A percentile compares a stretch with the other conserved stretches of the same genome.
Conservation (phyloP, 2,329 filamentous ascomycete species). For the Hysterium pulicare region DNA sequence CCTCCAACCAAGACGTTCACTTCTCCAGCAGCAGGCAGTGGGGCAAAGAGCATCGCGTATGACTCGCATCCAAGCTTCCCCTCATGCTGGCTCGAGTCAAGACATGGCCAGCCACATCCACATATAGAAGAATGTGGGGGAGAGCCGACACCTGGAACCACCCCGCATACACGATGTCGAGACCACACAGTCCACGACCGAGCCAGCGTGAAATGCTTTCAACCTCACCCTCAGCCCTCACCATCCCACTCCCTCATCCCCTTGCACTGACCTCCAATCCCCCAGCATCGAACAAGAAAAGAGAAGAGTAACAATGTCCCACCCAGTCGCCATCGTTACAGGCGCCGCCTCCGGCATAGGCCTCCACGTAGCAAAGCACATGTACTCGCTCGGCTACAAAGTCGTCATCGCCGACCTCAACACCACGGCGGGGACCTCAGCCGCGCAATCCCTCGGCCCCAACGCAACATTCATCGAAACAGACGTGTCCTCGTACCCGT, state of each 20-base stretch:
- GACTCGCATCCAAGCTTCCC: neutral
- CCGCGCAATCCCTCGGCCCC: slow-evolving; percentile 25
- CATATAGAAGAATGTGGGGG: neutral
- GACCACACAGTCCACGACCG: too few relatives aligned
- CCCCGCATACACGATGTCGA: neutral
- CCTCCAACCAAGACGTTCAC: too few relatives aligned
- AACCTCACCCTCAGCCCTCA: neutral
- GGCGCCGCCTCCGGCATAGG: slow-evolving; percentile 46
- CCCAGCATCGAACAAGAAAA: neutral
- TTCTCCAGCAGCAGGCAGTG: too few relatives aligned
- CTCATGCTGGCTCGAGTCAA: neutral
- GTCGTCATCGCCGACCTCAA: slow-evolving; percentile 48
- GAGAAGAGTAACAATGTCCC: slow-evolving; percentile 23
- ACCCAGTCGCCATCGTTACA: slow-evolving; percentile 44
- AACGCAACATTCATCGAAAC: slow-evolving; percentile 35
- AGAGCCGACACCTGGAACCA: too few relatives aligned
- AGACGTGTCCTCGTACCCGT: slow-evolving; percentile 40
- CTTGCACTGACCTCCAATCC: neutral
- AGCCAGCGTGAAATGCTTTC: too few relatives aligned
- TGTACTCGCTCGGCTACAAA: slow-evolving; percentile 37
- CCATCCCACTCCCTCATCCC: neutral
- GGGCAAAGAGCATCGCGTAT: too few relatives aligned
- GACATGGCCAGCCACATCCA: neutral
- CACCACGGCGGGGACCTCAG: slow-evolving; percentile 19
- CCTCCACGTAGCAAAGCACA: slow-evolving; percentile 41